Evolutionary conservation across 2,329 filamentous ascomycete species (phyloP).

Genomic region (Salinomyces thailandicus): DNA sequence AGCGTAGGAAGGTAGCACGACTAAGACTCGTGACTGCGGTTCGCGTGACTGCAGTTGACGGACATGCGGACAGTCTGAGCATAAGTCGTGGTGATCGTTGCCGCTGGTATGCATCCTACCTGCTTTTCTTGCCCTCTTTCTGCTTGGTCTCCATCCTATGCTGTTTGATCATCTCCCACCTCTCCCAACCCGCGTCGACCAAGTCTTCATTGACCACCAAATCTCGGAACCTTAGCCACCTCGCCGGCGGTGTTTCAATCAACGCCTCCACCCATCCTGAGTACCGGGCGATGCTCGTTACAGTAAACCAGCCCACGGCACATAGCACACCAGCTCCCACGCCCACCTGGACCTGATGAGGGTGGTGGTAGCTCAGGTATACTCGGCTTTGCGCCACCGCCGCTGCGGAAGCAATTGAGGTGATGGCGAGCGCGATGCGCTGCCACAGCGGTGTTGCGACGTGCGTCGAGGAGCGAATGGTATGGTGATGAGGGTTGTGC

Average conservation of each 20-base stretch:
- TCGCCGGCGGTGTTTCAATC: conserved; percentile 54
- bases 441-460: conserved; percentile 52
- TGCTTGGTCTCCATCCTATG: conserved; percentile 8
- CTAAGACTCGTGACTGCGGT: too few species aligned
- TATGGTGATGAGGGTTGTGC: conserved; percentile 47
- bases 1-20: too few species aligned
- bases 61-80: too few species aligned
- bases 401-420: conserved; percentile 31
- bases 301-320: conserved; percentile 67
- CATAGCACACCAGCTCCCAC: conserved; percentile 58
- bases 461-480: conserved; percentile 34
- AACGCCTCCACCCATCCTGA: conserved; percentile 62
- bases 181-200: conserved; percentile 85
- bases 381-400: conserved; percentile 68
- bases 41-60: too few species aligned
- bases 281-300: conserved; percentile 56
- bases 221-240: conserved; percentile 65
- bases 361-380: conserved; percentile 88
- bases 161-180: conserved; percentile 57
- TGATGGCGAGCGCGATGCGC: conserved; percentile 43
- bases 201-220: conserved; percentile 80
- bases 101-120: too few species aligned
- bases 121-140: conserved; percentile 5
- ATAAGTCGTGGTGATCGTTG: too few species aligned
- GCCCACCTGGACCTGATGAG: conserved; percentile 76